phyloP scores from a whole-genome alignment of 805 yeast genomes.

The Teunomyces aglyptinius region DNA sequence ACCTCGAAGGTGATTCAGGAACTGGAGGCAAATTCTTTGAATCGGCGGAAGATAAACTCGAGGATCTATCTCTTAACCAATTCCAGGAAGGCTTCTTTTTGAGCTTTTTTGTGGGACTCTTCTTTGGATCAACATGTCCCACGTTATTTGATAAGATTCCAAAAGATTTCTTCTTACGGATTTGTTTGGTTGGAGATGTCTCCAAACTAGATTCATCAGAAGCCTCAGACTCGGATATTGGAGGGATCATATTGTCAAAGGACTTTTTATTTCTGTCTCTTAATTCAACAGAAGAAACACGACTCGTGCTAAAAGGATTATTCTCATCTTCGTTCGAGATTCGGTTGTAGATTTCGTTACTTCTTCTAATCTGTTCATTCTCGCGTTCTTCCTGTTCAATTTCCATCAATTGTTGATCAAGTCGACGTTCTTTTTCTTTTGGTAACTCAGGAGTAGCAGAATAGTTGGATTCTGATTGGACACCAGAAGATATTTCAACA shows the following conservation, averaged over 20 bases:
- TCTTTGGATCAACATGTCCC: conserved; percentile 5
- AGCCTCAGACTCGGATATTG: conserved; percentile 6
- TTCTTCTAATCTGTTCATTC: not conserved
- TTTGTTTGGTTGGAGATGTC: conserved; percentile 12
- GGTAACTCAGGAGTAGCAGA: not conserved
- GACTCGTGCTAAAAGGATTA: conserved; percentile 1
- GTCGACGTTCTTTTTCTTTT: not conserved
- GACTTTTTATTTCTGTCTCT: conserved; percentile 5
- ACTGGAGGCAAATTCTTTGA: conserved; percentile 19
- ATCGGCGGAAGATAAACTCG: conserved; percentile 31
- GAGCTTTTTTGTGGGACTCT: conserved; percentile 16
- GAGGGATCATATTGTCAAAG: conserved; percentile 6
- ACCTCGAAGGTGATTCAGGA: conserved; percentile 28
- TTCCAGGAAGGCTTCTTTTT: conserved; percentile 42
- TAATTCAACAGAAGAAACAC: conserved; percentile 1
- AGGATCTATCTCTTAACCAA: conserved; percentile 36
- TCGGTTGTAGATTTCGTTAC: not conserved
- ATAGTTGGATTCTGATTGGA: not conserved
- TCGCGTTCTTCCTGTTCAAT: conserved; percentile 4
- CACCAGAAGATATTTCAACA: not conserved
- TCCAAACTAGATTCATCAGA: conserved; percentile 11
- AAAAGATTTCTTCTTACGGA: conserved; percentile 13
- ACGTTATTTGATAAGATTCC: conserved; percentile 12
- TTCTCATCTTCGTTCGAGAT: not conserved
- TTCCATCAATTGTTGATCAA: conserved; percentile 2